phyloP scores from a whole-genome alignment of 1,139 yeast species.

The Diutina ranongensis region DNA sequence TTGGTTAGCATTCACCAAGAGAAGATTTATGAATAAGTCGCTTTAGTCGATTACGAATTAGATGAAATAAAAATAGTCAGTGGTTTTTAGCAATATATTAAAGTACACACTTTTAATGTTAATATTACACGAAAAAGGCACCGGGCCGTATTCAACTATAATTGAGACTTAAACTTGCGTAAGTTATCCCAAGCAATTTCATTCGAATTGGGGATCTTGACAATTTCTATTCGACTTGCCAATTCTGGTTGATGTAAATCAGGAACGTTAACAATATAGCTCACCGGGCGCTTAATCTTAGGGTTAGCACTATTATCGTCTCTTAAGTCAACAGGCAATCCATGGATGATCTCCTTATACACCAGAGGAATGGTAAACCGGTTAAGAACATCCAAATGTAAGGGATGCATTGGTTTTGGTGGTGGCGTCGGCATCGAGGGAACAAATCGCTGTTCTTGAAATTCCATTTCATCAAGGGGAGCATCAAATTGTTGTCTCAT shows the following conservation, averaged over 20 bases:
- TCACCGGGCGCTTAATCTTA: constrained; percentile 24
- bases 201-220: constrained; percentile 35
- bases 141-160: neutral
- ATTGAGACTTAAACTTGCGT: neutral
- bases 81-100: too few relatives aligned
- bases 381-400: constrained; percentile 12
- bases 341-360: constrained; percentile 21
- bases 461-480: constrained; percentile 4
- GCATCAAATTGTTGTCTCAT: constrained; percentile 6
- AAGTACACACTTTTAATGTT: too few relatives aligned
- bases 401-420: constrained; percentile 7
- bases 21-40: constrained; percentile 87
- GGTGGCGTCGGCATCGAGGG: constrained; percentile 6
- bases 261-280: constrained; percentile 22
- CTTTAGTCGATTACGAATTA: neutral
- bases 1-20: constrained; percentile 94
- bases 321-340: constrained; percentile 26
- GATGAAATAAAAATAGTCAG: neutral
- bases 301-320: constrained; percentile 13
- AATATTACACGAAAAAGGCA: too few relatives aligned
- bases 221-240: constrained; percentile 27
- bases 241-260: constrained; percentile 24
- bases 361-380: constrained; percentile 26
- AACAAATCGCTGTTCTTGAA: constrained; percentile 6
- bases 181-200: constrained; percentile 36